Conservation (phyloP, 2,329 filamentous ascomycete species). For the Ceratocystis destructans region DNA sequence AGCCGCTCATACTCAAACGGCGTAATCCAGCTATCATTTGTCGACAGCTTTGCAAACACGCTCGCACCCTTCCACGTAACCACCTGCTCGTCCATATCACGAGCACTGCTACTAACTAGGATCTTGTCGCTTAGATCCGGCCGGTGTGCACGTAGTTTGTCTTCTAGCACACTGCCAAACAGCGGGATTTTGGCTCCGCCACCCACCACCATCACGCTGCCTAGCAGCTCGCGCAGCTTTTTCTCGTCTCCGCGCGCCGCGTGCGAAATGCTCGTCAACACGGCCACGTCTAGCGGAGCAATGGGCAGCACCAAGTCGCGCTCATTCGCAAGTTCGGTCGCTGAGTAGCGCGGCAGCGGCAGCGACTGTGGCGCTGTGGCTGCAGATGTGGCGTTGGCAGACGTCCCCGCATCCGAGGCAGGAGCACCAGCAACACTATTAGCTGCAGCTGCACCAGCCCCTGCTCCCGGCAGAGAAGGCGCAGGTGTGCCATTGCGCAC, state of each 20-base stretch:
- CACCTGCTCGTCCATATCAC: constrained; percentile 95
- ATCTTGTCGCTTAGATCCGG: constrained; percentile 48
- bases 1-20: constrained; percentile 76
- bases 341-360: constrained; percentile 29
- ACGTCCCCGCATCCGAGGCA: constrained; percentile 21
- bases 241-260: constrained; percentile 82
- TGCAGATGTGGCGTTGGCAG: constrained; percentile 28
- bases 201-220: constrained; percentile 80
- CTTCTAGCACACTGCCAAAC: constrained; percentile 71
- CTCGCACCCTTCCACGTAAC: constrained; percentile 96
- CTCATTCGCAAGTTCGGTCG: constrained; percentile 46
- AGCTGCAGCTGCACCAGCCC: constrained; percentile 14
- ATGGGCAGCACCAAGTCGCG: constrained; percentile 71
- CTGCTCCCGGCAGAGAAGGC: constrained; percentile 22
- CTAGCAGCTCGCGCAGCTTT: constrained; percentile 79
- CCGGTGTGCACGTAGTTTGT: constrained; percentile 55
- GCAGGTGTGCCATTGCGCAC: constrained; percentile 37
- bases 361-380: background rate
- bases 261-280: constrained; percentile 77
- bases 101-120: constrained; percentile 55
- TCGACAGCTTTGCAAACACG: constrained; percentile 82
- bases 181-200: constrained; percentile 70
- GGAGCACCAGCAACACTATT: background rate
- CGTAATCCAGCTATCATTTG: constrained; percentile 92
- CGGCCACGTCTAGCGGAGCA: constrained; percentile 74